Base-by-base conservation (phyloP, 768 basidiomycete genomes). In the Calocybe gangraenosa region DNA sequence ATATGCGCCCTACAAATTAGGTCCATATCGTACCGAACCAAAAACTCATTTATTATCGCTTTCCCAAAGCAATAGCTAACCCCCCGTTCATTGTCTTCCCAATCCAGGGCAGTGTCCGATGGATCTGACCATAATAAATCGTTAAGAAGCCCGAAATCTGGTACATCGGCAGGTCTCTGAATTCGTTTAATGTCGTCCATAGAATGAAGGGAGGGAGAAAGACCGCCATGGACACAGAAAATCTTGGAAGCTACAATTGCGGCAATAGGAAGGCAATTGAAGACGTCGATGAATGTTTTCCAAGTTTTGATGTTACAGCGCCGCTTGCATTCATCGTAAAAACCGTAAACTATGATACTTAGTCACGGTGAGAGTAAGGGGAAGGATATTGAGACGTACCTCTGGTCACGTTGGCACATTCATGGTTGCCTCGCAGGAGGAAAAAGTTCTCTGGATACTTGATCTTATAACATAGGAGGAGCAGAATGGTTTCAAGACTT, bases 391-490 rank as follows among this genome's bases (percentile, higher is more conserved):
- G n/a, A n/a, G n/a, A 51, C 46, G 21, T 38, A 93, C 94, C 95
- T 83, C 96, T 76, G 44, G 96, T 99, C 43, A 99, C 96, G 60
- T 98, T 98, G 37, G 96, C 96, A 61, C 95, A 97, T 72, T 99
- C 96, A 65, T 99, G 96, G 65, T 99, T 99, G 34, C 96, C 96
- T 59, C 96, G 79, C 42, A 99, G 70, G 31, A 99, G 76, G 74
- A 98, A 98, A 72, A 99, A 98, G 71, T 98, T 98, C 71, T 99
- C 96, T 7, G 96, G 96, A 67, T 94, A 99, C 68, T 98, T 98
- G 74, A 99, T 91, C 76, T 99, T 99, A 82, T 97, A 98, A 67
- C 96, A 98, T 33, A 98, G 74, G 32, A 99, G 75, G 39, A 99
- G 80, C 19, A 98, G 81, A 61, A 99, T 98, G 13, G 96, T 98